phyloP scores from a whole-genome alignment of 495 filamentous ascomycete genomes.

The Daldinia concentrica region DNA sequence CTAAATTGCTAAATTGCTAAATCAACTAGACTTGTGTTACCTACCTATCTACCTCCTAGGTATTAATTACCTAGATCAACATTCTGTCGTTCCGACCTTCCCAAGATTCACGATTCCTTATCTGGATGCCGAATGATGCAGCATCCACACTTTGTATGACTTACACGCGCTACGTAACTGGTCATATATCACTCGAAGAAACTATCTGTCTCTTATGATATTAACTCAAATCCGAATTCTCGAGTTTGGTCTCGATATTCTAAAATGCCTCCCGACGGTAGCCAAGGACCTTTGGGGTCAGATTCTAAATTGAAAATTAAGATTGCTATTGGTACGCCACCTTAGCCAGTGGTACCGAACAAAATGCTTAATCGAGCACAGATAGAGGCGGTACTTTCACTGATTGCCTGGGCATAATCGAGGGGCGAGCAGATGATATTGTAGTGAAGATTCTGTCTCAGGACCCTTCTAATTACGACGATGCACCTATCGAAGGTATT shows the following conservation, averaged over 20 bases:
- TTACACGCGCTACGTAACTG: not conserved
- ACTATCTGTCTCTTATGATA: not conserved
- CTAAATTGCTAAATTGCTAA: not conserved
- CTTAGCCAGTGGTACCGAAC: not conserved
- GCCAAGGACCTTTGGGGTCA: not conserved
- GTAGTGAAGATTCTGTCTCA: conserved; percentile 61
- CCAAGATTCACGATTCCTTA: not conserved
- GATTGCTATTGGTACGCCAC: conserved; percentile 14
- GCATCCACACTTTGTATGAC: not conserved
- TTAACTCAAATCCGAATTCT: not conserved
- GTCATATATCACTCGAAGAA: not conserved
- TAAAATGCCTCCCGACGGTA: not conserved
- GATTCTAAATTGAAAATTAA: conserved; percentile 4
- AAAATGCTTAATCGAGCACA: not conserved
- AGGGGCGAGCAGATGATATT: conserved; percentile 54
- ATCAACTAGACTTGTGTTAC: not conserved
- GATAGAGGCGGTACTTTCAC: conserved; percentile 75
- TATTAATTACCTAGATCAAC: not conserved
- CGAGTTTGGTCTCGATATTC: not conserved
- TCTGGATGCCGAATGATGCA: not conserved
- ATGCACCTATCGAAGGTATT: conserved; percentile 60
- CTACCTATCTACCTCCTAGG: too few species aligned
- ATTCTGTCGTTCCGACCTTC: conserved; percentile 9
- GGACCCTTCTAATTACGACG: conserved; percentile 60
- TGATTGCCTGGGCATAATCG: conserved; percentile 66